Evolutionary conservation across 2,329 filamentous ascomycete species (phyloP).

Genomic region (Dryadomyces sulphureus): DNA sequence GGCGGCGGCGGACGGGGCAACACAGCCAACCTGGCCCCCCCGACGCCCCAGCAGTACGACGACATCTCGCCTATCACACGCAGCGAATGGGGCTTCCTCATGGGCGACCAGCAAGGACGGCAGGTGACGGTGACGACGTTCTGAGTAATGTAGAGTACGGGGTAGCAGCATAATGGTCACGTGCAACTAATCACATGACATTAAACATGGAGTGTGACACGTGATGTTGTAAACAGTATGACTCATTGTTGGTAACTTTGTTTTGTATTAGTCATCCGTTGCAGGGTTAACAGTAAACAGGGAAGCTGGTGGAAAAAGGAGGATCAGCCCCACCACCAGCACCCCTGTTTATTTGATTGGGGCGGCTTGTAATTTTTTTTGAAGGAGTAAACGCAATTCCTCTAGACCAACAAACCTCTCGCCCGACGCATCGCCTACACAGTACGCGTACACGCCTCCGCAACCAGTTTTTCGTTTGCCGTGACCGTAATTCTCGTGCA

Average conservation of each 20-base stretch:
- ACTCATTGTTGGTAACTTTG: no score
- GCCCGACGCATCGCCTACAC: no score
- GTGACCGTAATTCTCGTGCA: neutral
- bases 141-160: constrained; percentile 14
- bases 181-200: no score
- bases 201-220: no score
- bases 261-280: constrained; percentile 21
- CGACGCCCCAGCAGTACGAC: constrained; percentile 37
- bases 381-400: neutral
- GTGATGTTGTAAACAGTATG: no score
- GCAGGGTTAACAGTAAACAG: neutral
- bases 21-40: neutral
- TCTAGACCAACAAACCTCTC: no score
- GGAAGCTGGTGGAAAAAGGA: neutral
- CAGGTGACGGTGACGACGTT: constrained; percentile 38
- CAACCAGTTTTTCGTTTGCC: no score
- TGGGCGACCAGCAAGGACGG: constrained; percentile 30
- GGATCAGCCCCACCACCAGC: neutral
- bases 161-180: neutral
- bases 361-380: neutral
- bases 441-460: no score
- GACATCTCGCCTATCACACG: constrained; percentile 48
- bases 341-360: neutral
- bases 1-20: neutral
- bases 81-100: constrained; percentile 48